These are phyloP conservation scores for Leptodontidium sp. DNA, from an alignment of 2,329 filamentous ascomycete species.

Conservation along the genomic window DNA sequence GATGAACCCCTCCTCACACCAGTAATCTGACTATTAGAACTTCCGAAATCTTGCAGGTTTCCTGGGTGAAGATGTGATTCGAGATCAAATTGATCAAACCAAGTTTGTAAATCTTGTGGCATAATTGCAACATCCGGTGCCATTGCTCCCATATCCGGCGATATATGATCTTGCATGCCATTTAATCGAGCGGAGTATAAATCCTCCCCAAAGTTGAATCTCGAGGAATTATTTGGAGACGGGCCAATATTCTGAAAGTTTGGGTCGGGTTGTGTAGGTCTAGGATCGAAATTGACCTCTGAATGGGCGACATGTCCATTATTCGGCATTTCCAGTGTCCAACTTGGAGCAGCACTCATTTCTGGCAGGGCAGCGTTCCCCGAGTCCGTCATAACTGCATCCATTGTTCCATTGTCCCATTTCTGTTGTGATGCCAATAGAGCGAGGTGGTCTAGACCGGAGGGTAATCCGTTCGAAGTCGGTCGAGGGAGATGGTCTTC, in stretches of 20 bases:
- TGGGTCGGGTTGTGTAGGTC: conserved; percentile 27
- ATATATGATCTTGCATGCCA: conserved; percentile 34
- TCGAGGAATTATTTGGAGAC: conserved; percentile 26
- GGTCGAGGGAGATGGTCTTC: conserved; percentile 29
- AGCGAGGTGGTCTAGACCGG: conserved; percentile 38
- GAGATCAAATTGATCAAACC: conserved; percentile 41
- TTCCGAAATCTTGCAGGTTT: conserved; percentile 25
- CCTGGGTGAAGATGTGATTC: conserved; percentile 34
- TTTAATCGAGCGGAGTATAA: conserved; percentile 31
- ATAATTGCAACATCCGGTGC: conserved; percentile 36
- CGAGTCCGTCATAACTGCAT: conserved; percentile 34
- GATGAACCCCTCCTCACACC: conserved; percentile 24
- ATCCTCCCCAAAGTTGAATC: conserved; percentile 35
- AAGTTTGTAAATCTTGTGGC: conserved; percentile 38
- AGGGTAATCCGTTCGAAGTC: conserved; percentile 33
- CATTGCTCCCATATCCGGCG: conserved; percentile 34
- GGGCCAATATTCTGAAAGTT: conserved; percentile 33
- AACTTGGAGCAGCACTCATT: conserved; percentile 29
- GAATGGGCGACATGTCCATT: conserved; percentile 29
- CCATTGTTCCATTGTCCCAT: conserved; percentile 35
- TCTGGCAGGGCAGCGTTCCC: conserved; percentile 27
- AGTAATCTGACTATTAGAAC: conserved; percentile 13
- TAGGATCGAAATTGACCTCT: conserved; percentile 32
- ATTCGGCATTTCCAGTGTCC: conserved; percentile 31
- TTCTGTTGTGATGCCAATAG: conserved; percentile 37